A percentile compares a stretch with the other conserved stretches of the same genome.
These are phyloP conservation scores for Marasmius fiardii DNA, from an alignment of 1,284 basidiomycete species.

Conservation along the genomic window DNA sequence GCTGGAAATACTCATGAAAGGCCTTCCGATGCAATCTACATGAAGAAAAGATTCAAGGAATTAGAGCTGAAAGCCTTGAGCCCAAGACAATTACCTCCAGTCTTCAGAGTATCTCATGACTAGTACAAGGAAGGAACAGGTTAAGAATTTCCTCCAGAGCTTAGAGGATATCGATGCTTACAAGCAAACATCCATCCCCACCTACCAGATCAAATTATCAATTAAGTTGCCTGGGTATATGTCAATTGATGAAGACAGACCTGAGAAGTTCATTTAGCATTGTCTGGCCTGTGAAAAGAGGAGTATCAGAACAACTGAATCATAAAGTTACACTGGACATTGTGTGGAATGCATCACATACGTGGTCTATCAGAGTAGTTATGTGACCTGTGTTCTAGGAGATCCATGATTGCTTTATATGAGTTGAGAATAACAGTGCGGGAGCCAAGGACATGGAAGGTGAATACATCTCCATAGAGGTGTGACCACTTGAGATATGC, in stretches of 20 bases:
- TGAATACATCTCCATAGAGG: too few relatives aligned
- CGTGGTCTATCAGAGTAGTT: constrained; percentile 21
- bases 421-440: constrained; percentile 22
- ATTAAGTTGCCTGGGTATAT: background rate
- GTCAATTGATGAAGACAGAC: background rate
- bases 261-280: constrained; percentile 28
- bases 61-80: background rate
- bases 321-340: background rate
- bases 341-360: background rate
- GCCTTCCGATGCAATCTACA: constrained; percentile 17
- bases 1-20: constrained; percentile 21
- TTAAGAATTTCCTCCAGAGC: background rate
- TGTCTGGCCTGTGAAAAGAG: background rate
- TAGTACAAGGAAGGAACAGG: background rate
- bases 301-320: background rate
- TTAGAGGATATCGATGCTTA: too few relatives aligned
- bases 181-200: constrained; percentile 27
- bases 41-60: background rate
- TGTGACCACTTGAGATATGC: constrained; percentile 2
- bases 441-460: constrained; percentile 10
- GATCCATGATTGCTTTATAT: constrained; percentile 17
- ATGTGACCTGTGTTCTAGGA: constrained; percentile 20
- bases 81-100: constrained; percentile 24
- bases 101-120: constrained; percentile 24
- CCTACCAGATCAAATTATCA: background rate